Evolutionary conservation across 768 basidiomycete species (phyloP), one percentile per base, ranked within the genome.

Genomic region (Mycena epipterygia): DNA sequence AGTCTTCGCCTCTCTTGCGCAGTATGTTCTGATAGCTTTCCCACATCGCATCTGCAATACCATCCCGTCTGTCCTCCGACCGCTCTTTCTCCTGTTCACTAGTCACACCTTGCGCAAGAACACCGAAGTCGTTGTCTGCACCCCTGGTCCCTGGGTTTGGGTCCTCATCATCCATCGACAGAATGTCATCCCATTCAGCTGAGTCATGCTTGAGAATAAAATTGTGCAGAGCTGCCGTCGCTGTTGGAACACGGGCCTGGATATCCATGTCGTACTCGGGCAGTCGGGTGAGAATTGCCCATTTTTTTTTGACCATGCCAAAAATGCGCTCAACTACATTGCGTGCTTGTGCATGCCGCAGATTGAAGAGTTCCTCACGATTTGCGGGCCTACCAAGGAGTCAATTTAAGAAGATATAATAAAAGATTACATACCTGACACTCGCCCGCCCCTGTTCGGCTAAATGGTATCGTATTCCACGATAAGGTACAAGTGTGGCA

Each of bases 301-400:
- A 79, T 23, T 67, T 55, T 21, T 57, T 55, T 64, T 81, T 81
- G 62, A 79, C n/a, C n/a, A n/a, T n/a, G n/a, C n/a, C n/a, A n/a
- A n/a, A n/a, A n/a, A n/a, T n/a, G 3, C 4, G 80, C 70, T 29
- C 81, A 70, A 85, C 74, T 32, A 83, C 75, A 76, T 84, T 85
- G 0, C 75, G 75, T 4, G 76, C 77, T 32, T 73, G 74, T 21
- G 81, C 74, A 72, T 85, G 83, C 1, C 75, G 75, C 1, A 85
- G 76, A 65, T 84, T 85, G 64, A 78, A 83, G 0, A 84, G 63
- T 61, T 85, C 82, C 67, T 83, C 68, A 14, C 64, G 23, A 55
- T 76, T 79, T 41, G 32, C n/a, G 25, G 82, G 83, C 13, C 80
- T 79, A 55, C 5, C 67, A 64, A 23, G 23, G 30, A 52, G 21